A percentile compares a stretch with the other conserved stretches of the same genome.
Conservation (phyloP, 1,284 basidiomycete species). For the Volvariella volvacea region DNA sequence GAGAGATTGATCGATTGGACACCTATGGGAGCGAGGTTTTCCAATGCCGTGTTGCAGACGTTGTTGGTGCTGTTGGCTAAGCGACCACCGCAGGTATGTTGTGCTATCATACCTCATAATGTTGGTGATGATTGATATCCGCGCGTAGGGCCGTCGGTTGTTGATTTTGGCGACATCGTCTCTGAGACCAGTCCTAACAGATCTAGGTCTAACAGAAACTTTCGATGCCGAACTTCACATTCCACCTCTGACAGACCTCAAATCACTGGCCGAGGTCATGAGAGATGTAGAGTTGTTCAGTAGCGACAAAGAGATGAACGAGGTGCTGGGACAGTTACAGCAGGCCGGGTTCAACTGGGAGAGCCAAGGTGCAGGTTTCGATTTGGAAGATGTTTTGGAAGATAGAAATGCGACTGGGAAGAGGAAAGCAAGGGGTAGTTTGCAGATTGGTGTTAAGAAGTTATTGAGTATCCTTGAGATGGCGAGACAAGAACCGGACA, state of each 20-base stretch:
- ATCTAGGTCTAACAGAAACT: conserved; percentile 83
- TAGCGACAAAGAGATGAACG: conserved; percentile 47
- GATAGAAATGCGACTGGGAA: too few relatives aligned
- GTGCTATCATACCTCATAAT: neutral
- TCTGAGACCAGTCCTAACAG: conserved; percentile 79
- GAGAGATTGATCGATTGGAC: conserved; percentile 94
- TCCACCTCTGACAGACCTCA: conserved; percentile 73
- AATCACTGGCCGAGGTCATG: conserved; percentile 72
- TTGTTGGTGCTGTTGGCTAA: conserved; percentile 86
- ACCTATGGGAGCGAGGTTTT: conserved; percentile 96
- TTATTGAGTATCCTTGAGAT: conserved; percentile 91
- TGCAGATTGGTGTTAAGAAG: conserved; percentile 93
- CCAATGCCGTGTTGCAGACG: conserved; percentile 90
- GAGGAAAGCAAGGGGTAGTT: neutral
- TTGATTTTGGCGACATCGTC: conserved; percentile 93
- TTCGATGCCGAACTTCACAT: conserved; percentile 91
- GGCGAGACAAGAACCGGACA: conserved; percentile 89
- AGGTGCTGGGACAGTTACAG: conserved; percentile 62
- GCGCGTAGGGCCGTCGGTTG: conserved; percentile 75
- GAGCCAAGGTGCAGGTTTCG: too few relatives aligned
- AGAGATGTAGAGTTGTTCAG: conserved; percentile 81
- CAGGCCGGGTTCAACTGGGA: conserved; percentile 70
- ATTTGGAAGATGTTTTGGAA: conserved; percentile 20
- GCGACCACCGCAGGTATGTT: conserved; percentile 83
- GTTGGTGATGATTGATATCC: conserved; percentile 8